These are phyloP conservation scores for Amanita rimosa DNA, from an alignment of 768 basidiomycete genomes.

Conservation along the genomic window DNA sequence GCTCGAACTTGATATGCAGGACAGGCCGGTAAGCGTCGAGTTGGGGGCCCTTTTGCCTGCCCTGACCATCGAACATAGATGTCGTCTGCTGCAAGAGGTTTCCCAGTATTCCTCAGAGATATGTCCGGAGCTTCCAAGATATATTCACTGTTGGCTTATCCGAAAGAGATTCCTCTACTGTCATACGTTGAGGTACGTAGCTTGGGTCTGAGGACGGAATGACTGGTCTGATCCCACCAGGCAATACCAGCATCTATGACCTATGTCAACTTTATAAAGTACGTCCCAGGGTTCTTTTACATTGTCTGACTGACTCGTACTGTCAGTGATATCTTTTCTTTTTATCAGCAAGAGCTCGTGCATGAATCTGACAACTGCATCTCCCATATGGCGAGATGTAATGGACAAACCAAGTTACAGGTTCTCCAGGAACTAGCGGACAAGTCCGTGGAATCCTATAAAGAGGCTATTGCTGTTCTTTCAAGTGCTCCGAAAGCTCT, in stretches of 20 bases:
- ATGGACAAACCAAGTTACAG: neutral
- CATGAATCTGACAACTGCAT: neutral
- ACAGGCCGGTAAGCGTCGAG: neutral
- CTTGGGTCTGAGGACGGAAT: neutral
- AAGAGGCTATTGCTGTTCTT: neutral
- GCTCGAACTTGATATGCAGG: constrained; percentile 8
- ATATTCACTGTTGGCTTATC: constrained; percentile 2
- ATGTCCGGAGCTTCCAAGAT: constrained; percentile 1
- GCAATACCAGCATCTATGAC: constrained; percentile 3
- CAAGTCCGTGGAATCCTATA: neutral
- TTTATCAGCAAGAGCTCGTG: constrained; percentile 2
- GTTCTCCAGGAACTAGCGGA: constrained; percentile 2
- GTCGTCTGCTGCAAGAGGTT: neutral
- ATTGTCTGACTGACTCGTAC: neutral
- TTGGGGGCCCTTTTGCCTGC: neutral
- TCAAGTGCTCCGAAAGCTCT: neutral
- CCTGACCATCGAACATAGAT: neutral
- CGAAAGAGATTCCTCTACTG: constrained; percentile 7
- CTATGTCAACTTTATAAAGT: constrained; percentile 2
- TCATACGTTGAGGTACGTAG: constrained; percentile 1
- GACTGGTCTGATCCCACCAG: neutral
- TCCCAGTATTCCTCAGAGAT: neutral
- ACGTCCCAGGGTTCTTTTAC: neutral
- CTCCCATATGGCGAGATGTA: constrained; percentile 1
- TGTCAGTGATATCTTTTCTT: constrained; percentile 2